These are phyloP conservation scores for Gelatoporia subvermispora DNA, from an alignment of 768 basidiomycete species.

Conservation along the genomic window DNA sequence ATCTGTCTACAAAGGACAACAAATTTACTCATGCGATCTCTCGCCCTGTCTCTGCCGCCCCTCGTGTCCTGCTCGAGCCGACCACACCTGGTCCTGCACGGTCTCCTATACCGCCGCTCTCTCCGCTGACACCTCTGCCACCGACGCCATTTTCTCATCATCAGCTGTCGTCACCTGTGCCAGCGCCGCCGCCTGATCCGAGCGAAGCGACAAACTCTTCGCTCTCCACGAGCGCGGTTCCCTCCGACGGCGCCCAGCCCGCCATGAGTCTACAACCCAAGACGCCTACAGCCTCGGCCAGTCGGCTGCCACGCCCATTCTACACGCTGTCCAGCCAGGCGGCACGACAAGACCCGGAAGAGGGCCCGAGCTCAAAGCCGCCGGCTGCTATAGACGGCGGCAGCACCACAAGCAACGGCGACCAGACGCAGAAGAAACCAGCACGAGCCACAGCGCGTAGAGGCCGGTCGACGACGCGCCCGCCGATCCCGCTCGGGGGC, in stretches of 20 bases:
- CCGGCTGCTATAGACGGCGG: too few species aligned
- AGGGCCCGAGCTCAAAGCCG: not conserved
- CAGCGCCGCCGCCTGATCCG: too few species aligned
- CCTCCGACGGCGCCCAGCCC: too few species aligned
- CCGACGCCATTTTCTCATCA: not conserved
- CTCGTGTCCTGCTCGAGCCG: not conserved
- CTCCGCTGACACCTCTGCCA: not conserved
- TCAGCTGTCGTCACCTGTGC: not conserved
- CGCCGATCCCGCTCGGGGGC: constrained; percentile 1
- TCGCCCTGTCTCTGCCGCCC: not conserved
- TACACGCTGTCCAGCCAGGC: not conserved
- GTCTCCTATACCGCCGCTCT: not conserved
- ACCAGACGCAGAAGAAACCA: not conserved
- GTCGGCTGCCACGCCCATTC: constrained; percentile 1
- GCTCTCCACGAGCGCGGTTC: too few species aligned
- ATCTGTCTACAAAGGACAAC: too few species aligned
- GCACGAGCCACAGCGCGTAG: not conserved
- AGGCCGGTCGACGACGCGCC: not conserved
- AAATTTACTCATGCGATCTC: not conserved
- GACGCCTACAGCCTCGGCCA: not conserved
- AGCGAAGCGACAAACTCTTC: too few species aligned
- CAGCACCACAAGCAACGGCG: too few species aligned
- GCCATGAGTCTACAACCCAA: too few species aligned
- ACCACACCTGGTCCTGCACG: not conserved
- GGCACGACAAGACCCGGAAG: not conserved